Evolutionary conservation across 768 basidiomycete genomes (phyloP).

Genomic region (Naematelia encephala): DNA sequence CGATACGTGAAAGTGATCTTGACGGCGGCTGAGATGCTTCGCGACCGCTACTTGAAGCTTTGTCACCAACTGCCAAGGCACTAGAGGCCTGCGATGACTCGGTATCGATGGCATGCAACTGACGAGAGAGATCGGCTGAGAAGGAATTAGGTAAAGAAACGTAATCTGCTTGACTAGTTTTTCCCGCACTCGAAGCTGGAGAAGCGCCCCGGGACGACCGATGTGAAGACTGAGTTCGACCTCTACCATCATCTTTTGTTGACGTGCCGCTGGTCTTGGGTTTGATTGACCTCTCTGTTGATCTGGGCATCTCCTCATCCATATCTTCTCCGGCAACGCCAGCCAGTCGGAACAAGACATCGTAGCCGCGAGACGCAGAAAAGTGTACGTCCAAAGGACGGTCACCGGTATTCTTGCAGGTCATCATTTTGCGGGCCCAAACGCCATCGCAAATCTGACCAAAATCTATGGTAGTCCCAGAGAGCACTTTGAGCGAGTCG

Average conservation of each 20-base stretch:
- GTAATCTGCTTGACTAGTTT: neutral
- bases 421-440: conserved; percentile 42
- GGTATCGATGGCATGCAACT: neutral
- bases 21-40: conserved; percentile 33
- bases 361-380: conserved; percentile 30
- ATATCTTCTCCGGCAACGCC: conserved; percentile 43
- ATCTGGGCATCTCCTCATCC: conserved; percentile 31
- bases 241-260: conserved; percentile 9
- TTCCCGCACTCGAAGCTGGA: conserved; percentile 9
- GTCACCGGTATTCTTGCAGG: conserved; percentile 43
- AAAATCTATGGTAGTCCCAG: conserved; percentile 42
- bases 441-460: conserved; percentile 42
- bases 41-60: conserved; percentile 12
- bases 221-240: neutral
- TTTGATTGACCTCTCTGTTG: conserved; percentile 1
- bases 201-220: conserved; percentile 12
- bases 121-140: neutral
- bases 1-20: conserved; percentile 32
- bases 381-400: conserved; percentile 43
- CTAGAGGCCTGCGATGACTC: neutral
- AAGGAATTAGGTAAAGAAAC: neutral
- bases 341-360: conserved; percentile 46
- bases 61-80: conserved; percentile 10
- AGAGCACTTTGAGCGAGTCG: conserved; percentile 35
- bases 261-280: conserved; percentile 1